Conservation (phyloP, 2,329 filamentous ascomycete genomes). For the Fusarium irregulare region DNA sequence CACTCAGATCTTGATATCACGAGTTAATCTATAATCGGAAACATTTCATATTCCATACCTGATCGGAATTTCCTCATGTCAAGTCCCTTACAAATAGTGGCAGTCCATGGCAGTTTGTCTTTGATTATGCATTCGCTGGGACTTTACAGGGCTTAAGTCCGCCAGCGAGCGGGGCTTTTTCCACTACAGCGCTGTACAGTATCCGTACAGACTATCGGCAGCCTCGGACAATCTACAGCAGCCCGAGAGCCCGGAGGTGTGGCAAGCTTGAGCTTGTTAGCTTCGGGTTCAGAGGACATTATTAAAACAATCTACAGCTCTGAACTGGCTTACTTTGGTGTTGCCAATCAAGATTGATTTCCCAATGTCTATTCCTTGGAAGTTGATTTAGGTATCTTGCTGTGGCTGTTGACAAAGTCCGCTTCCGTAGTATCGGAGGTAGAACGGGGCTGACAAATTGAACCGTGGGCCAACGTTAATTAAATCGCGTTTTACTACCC, state of each 20-base stretch:
- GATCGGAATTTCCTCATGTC: background rate
- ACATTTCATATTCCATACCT: background rate
- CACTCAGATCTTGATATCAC: constrained; percentile 3
- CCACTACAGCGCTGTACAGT: background rate
- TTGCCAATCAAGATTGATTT: background rate
- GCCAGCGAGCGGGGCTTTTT: constrained; percentile 30
- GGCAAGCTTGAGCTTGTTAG: constrained; percentile 16
- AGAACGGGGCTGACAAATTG: constrained; percentile 35
- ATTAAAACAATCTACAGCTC: constrained; percentile 4
- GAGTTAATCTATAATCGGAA: constrained; percentile 1
- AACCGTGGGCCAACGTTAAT: constrained; percentile 17
- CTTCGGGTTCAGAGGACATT: constrained; percentile 4
- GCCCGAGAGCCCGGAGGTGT: constrained; percentile 33
- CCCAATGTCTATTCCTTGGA: background rate
- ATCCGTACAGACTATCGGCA: constrained; percentile 15
- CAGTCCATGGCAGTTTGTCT: background rate
- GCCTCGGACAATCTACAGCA: constrained; percentile 32
- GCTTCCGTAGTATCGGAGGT: background rate
- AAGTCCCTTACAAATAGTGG: background rate
- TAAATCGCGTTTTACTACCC: constrained; percentile 13
- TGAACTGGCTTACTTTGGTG: background rate
- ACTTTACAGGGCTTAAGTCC: constrained; percentile 42
- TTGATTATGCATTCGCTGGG: constrained; percentile 31
- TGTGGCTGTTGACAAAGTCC: constrained; percentile 8
- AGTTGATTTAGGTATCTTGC: background rate